Conservation (phyloP, 148 eudicot species). For the Cornus kousa region DNA sequence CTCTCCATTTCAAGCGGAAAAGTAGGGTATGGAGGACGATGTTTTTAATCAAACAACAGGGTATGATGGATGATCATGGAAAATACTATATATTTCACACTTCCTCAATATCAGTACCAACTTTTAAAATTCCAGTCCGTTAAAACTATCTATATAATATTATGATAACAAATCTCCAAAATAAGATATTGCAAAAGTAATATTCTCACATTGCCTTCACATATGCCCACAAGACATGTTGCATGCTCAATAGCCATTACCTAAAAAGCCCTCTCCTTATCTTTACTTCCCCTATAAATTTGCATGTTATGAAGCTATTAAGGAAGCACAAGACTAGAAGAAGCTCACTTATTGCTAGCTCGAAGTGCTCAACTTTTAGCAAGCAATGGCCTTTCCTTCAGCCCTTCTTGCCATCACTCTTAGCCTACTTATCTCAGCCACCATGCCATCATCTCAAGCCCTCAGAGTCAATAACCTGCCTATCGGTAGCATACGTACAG, state of each 20-base stretch:
- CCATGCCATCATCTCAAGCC: background rate
- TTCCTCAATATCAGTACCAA: background rate
- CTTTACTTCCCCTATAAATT: background rate
- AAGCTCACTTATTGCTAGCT: background rate
- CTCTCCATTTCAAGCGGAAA: too few species aligned
- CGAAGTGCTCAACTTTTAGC: too few species aligned
- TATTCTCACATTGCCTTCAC: too few species aligned
- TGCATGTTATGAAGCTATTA: background rate
- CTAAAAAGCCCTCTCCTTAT: background rate
- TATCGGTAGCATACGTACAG: background rate
- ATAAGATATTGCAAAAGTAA: background rate
- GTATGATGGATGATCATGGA: too few species aligned
- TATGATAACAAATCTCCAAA: background rate
- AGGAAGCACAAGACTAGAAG: background rate
- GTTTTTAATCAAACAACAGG: too few species aligned
- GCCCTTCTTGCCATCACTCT: background rate
- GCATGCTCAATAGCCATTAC: background rate
- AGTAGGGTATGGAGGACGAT: too few species aligned
- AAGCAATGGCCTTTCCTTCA: conserved; percentile 1
- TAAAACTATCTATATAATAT: background rate
- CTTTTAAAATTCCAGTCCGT: background rate
- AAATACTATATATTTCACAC: background rate
- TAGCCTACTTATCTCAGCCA: background rate
- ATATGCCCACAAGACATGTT: too few species aligned
- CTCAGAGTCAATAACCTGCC: background rate